phyloP scores from a whole-genome alignment of 805 yeast species.

The Nakazawaea ernobii region DNA sequence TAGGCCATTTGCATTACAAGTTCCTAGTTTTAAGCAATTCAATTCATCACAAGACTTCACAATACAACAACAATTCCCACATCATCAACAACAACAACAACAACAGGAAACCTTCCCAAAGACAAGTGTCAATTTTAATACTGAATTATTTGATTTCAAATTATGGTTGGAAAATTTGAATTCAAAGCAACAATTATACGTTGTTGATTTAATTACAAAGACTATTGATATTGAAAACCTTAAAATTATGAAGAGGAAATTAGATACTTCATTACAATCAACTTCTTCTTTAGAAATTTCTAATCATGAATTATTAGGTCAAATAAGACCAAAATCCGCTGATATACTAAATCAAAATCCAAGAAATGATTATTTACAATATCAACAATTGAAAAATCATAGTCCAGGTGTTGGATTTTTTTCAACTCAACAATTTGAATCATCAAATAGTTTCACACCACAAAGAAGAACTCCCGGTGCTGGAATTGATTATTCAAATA shows the following conservation, averaged over 20 bases:
- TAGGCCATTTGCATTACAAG: not conserved
- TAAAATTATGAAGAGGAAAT: conserved; percentile 8
- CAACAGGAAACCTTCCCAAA: not conserved
- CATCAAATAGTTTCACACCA: too few species aligned
- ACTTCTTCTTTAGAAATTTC: not conserved
- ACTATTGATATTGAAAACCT: conserved; percentile 9
- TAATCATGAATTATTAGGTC: conserved; percentile 6
- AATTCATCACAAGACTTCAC: not conserved
- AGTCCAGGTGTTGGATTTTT: too few species aligned
- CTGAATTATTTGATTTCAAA: conserved; percentile 10
- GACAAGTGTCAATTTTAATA: conserved; percentile 5
- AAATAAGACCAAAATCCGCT: conserved; percentile 34
- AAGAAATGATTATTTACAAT: not conserved
- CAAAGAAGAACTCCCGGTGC: not conserved
- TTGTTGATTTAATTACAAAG: conserved; percentile 11
- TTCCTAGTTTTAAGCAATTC: not conserved
- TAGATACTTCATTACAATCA: conserved; percentile 1
- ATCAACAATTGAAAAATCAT: not conserved
- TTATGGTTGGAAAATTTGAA: conserved; percentile 11
- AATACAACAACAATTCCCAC: not conserved
- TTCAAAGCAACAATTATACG: conserved; percentile 10
- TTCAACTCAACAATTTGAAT: too few species aligned
- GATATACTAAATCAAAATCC: conserved; percentile 17
- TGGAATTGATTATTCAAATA: not conserved
- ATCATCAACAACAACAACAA: not conserved